Evolutionary conservation across 164 flowering plant species (phyloP).

Genomic region (Liriodendron chinense): DNA sequence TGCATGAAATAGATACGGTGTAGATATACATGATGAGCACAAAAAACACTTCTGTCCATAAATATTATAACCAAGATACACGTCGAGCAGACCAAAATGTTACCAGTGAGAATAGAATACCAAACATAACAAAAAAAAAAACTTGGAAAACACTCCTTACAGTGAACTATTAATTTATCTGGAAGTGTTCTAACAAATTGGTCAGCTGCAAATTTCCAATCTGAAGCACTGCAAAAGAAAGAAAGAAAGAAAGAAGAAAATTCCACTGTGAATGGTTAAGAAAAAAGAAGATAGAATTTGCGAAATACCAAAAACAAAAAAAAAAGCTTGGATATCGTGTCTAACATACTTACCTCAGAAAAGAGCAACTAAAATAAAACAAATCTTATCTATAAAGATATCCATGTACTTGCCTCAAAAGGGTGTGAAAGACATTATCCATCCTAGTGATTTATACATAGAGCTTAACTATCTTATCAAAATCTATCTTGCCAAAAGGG

Average conservation of each 20-base stretch:
- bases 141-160: constrained; percentile 42
- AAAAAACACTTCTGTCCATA: no score
- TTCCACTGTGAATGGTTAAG: background rate
- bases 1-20: background rate
- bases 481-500: no score
- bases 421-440: no score
- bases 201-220: constrained; percentile 93
- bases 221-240: constrained; percentile 53
- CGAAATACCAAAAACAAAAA: no score
- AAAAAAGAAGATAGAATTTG: background rate
- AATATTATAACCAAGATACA: background rate
- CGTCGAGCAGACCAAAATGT: background rate
- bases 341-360: no score
- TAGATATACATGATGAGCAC: background rate
- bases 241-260: background rate
- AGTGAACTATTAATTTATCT: constrained; percentile 85
- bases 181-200: constrained; percentile 72
- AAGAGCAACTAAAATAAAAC: no score
- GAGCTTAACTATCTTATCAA: no score
- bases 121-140: background rate
- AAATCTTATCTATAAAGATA: no score
- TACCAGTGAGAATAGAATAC: background rate
- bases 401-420: no score
- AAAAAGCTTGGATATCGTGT: no score
- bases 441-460: no score